A percentile compares a stretch with the other conserved stretches of the same genome.
phyloP scores from a whole-genome alignment of 129 eudicot species.

The Logfia minima region DNA sequence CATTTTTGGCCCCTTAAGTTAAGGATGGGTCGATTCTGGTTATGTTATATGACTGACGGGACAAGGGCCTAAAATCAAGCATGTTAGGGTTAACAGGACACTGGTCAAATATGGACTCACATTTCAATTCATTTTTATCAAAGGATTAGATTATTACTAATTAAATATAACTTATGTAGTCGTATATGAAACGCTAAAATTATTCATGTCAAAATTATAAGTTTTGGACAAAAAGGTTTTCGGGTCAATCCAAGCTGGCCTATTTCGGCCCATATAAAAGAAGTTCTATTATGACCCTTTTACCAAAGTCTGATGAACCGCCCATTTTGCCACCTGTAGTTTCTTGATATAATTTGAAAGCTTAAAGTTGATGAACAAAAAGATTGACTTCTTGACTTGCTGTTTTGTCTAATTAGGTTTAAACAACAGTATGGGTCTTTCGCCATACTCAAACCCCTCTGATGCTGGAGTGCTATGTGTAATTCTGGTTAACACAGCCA shows the following conservation, averaged over 20 bases:
- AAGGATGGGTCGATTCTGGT: too few species aligned
- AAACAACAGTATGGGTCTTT: constrained; percentile 56
- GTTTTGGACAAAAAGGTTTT: neutral
- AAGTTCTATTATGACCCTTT: neutral
- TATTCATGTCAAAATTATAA: neutral
- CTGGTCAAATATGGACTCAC: neutral
- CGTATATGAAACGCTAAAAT: neutral
- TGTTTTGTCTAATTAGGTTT: constrained; percentile 34
- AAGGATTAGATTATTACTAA: neutral
- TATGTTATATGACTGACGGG: too few species aligned
- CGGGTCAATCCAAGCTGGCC: neutral
- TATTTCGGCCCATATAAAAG: neutral
- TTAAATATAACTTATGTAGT: neutral
- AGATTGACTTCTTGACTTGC: neutral
- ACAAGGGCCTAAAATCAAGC: neutral
- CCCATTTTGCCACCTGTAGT: neutral
- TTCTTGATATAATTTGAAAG: constrained; percentile 8
- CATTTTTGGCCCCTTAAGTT: too few species aligned
- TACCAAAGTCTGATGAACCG: neutral
- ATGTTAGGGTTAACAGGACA: neutral
- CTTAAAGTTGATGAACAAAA: neutral
- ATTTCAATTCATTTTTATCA: neutral
- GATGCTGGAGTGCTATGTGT: constrained; percentile 71
- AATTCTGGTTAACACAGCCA: constrained; percentile 64
- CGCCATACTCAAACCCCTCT: constrained; percentile 57